Evolutionary conservation across 2,329 filamentous ascomycete genomes (phyloP), one percentile per base, ranked within the genome.

Genomic region (Pseudogymnoascus sp.): DNA sequence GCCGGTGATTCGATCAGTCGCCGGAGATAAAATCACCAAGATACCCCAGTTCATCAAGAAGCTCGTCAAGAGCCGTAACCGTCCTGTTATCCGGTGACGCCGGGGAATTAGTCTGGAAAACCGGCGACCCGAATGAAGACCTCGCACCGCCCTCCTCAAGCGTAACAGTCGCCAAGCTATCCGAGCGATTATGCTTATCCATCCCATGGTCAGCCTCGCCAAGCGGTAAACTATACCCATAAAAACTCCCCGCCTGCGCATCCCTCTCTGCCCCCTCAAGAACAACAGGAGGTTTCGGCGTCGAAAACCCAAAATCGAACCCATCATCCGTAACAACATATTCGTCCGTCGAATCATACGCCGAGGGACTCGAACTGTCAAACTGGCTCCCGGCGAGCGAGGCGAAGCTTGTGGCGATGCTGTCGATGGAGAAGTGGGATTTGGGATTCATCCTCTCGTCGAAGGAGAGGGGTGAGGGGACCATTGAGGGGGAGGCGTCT

Each of bases 11-110:
- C 23, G 2, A 28, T 8, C 45, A 28, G 23, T 31, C 68, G 8
- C 68, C 69, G 13, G 66, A 63, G 62, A 83, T 82, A 65, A 80
- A 74, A 62, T 76, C 75, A 23, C 79, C 78, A 43, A 83, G 71
- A 69, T 83, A 83, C 63, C 79, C 79, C 71, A 83, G 72, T 66
- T 83, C 80, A 66, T 79, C 77, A 69, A 83, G 75, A 65, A 83
- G 71, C 67, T 80, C 77, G 67, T 79, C 76, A 73, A 83, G 78
- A 2, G 60, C 60, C 6, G 48, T 54, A 19, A 13, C 25, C 1
- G 48, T 54, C 25, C 48, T 34, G 2, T 14, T 19, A 31, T 54
- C 48, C 57, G 25, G 8, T n/a, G 60, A 61, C 4, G 2, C 14
- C n/a, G 60, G 34, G 13, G 23, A 23, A 5, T 11, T 61, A 13